Evolutionary conservation across 257 asterid species (phyloP).

Genomic region (Solanum verrucosum): DNA sequence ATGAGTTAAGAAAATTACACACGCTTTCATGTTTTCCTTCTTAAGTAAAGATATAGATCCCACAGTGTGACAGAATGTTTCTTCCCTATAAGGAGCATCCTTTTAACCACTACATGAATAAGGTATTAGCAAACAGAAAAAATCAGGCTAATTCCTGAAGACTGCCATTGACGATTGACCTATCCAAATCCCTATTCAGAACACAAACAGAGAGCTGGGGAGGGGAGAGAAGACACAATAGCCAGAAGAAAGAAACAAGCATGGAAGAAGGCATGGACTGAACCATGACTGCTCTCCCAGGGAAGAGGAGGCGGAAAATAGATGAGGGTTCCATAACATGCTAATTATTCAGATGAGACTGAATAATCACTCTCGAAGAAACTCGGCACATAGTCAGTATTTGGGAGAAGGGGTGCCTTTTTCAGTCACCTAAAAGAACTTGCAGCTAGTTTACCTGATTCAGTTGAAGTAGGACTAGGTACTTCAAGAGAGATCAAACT

Average conservation of each 20-base stretch:
- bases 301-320: not conserved
- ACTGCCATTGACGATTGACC: not conserved
- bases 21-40: not conserved
- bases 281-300: not conserved
- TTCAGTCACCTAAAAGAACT: not conserved
- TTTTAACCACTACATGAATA: not conserved
- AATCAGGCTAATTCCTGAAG: not conserved
- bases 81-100: not conserved
- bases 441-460: not conserved
- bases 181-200: not conserved
- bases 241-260: not conserved
- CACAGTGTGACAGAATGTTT: not conserved
- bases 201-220: not conserved
- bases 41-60: not conserved
- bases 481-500: not conserved
- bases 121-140: not conserved
- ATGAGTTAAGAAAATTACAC: conserved; percentile 1
- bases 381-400: not conserved
- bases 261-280: not conserved
- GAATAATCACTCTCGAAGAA: not conserved
- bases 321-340: not conserved
- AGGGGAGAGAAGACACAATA: not conserved
- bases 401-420: not conserved
- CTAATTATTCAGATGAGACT: not conserved
- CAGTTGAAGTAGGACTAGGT: not conserved